Percentiles rank a stretch among this genome's conserved stretches.
phyloP scores from a whole-genome alignment of 192 early-diverging fungal species.

The Pilobolus umbonatus region DNA sequence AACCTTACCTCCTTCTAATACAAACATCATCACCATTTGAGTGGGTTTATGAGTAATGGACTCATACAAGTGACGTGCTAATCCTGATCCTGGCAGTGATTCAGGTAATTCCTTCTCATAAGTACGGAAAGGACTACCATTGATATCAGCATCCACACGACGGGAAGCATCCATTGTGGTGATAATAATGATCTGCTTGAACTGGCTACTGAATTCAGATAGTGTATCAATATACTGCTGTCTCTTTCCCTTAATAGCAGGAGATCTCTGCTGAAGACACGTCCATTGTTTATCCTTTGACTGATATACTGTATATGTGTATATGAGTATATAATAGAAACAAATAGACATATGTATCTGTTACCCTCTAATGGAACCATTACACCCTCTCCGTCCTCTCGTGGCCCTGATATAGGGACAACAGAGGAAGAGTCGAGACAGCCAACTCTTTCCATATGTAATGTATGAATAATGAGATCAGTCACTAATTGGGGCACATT shows the following conservation, averaged over 20 bases:
- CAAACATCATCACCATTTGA: constrained; percentile 54
- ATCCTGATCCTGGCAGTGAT: constrained; percentile 52
- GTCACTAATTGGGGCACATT: constrained; percentile 72
- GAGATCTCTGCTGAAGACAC: constrained; percentile 66
- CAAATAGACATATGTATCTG: background rate
- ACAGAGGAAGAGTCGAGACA: constrained; percentile 53
- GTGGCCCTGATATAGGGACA: constrained; percentile 55
- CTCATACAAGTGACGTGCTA: constrained; percentile 50
- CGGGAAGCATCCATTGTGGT: constrained; percentile 65
- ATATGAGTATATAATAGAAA: constrained; percentile 1
- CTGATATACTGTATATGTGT: constrained; percentile 51
- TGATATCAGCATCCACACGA: constrained; percentile 57
- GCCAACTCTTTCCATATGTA: constrained; percentile 56
- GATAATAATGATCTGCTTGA: constrained; percentile 55
- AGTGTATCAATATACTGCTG: constrained; percentile 47
- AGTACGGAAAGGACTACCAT: constrained; percentile 44
- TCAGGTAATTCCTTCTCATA: constrained; percentile 35
- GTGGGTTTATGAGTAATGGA: constrained; percentile 35
- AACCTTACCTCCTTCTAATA: constrained; percentile 57
- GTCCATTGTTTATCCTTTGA: constrained; percentile 60
- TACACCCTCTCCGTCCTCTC: constrained; percentile 27
- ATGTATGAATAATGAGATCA: constrained; percentile 66
- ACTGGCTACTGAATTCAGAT: constrained; percentile 48
- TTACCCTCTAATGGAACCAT: constrained; percentile 45
- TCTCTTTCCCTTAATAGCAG: constrained; percentile 47